These are phyloP conservation scores for Misopates orontium DNA, from an alignment of 257 asterid species.

Conservation along the genomic window DNA sequence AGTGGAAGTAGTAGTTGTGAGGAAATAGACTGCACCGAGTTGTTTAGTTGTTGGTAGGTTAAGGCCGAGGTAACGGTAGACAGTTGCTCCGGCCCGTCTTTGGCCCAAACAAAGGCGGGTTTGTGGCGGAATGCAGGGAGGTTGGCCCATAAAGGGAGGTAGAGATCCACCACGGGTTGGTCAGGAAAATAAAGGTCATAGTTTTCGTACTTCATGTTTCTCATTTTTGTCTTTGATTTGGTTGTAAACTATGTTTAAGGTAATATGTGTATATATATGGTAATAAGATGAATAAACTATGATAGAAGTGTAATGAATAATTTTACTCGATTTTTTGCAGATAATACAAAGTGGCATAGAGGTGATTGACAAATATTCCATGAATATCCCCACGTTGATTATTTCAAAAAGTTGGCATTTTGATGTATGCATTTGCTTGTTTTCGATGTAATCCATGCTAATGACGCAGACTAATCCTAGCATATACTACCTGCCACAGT, in stretches of 20 bases:
- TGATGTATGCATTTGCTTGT: constrained; percentile 23
- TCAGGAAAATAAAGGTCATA: constrained; percentile 69
- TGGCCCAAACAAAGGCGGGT: constrained; percentile 72
- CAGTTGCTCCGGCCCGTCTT: constrained; percentile 29
- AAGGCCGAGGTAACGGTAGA: constrained; percentile 25
- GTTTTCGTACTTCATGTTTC: constrained; percentile 49
- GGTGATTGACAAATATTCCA: constrained; percentile 38
- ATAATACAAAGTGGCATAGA: constrained; percentile 18
- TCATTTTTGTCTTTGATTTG: constrained; percentile 2
- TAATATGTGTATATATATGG: constrained; percentile 19
- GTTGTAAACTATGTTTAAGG: not conserved
- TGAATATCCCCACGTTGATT: constrained; percentile 35
- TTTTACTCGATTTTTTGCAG: not conserved
- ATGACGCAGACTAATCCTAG: constrained; percentile 22
- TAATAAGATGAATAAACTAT: constrained; percentile 4
- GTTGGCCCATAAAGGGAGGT: constrained; percentile 69
- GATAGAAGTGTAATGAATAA: constrained; percentile 14
- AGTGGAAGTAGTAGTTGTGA: constrained; percentile 35
- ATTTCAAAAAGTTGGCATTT: constrained; percentile 21
- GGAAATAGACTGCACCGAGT: constrained; percentile 50
- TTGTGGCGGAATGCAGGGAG: constrained; percentile 55
- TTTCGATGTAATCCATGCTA: constrained; percentile 35
- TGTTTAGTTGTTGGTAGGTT: constrained; percentile 56
- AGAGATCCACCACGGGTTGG: constrained; percentile 72
- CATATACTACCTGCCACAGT: constrained; percentile 18